phyloP scores from a whole-genome alignment of 148 eudicot genomes.

The Silene conica region DNA sequence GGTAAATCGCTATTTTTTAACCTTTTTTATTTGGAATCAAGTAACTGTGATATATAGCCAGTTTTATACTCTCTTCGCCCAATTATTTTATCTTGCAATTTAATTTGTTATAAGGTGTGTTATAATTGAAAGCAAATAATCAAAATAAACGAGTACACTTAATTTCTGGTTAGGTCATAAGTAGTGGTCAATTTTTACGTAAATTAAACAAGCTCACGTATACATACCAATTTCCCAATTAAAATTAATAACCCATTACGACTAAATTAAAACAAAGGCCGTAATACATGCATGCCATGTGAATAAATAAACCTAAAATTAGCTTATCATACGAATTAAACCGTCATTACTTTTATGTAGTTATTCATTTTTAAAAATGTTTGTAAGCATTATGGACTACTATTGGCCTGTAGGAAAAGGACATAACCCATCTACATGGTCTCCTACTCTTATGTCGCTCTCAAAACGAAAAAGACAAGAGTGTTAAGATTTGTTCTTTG shows the following conservation, averaged over 20 bases:
- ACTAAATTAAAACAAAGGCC: background rate
- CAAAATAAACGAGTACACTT: too few relatives aligned
- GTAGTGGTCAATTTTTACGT: background rate
- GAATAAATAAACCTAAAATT: background rate
- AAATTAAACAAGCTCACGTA: background rate
- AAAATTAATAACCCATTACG: background rate
- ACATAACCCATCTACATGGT: conserved; percentile 21
- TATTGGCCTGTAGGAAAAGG: conserved; percentile 19
- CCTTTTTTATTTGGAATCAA: too few relatives aligned
- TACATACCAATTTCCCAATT: background rate
- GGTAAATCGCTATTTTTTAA: too few relatives aligned
- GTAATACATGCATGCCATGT: conserved; percentile 9
- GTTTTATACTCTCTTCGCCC: too few relatives aligned
- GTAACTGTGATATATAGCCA: too few relatives aligned
- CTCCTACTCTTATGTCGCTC: conserved; percentile 30
- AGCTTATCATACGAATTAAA: background rate
- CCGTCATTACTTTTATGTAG: background rate
- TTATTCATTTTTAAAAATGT: background rate
- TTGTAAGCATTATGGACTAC: background rate
- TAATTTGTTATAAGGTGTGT: too few relatives aligned
- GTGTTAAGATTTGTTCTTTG: conserved; percentile 4
- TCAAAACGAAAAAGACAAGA: conserved; percentile 13
- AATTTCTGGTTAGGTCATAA: background rate
- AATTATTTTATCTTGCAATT: too few relatives aligned
- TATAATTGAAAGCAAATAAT: too few relatives aligned